phyloP scores from a whole-genome alignment of 2,329 filamentous ascomycete species.

The Calonectria pseudoreteaudii region DNA sequence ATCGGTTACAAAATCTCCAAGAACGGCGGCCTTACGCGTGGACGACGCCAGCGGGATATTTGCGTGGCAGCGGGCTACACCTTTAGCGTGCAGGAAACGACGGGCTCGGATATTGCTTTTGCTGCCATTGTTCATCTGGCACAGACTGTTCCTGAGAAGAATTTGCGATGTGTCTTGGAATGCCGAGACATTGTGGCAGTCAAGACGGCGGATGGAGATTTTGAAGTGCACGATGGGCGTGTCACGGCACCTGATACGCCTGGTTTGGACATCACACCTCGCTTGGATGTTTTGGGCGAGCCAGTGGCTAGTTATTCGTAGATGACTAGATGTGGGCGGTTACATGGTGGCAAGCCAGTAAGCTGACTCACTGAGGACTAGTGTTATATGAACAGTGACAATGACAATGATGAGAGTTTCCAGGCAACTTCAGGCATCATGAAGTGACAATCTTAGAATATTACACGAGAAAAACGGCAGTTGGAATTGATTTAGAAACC shows the following conservation, averaged over 20 bases:
- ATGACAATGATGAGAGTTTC: background rate
- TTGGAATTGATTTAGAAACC: no score
- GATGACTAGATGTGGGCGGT: background rate
- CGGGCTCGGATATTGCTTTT: slow-evolving; percentile 32
- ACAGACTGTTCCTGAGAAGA: slow-evolving; percentile 29
- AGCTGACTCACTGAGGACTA: background rate
- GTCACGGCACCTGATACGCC: slow-evolving; percentile 28
- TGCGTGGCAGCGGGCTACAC: slow-evolving; percentile 32
- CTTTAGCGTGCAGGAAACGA: slow-evolving; percentile 33
- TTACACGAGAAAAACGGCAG: no score
- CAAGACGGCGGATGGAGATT: slow-evolving; percentile 33
- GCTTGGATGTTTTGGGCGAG: slow-evolving; percentile 32
- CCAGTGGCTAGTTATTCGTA: slow-evolving; percentile 31
- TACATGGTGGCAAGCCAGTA: background rate
- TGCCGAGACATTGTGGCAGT: slow-evolving; percentile 28
- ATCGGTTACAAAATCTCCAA: slow-evolving; percentile 37
- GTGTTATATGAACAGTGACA: background rate
- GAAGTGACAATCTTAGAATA: no score
- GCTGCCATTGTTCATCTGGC: slow-evolving; percentile 33
- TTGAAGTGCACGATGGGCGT: slow-evolving; percentile 27
- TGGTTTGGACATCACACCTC: slow-evolving; percentile 26
- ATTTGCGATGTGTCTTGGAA: slow-evolving; percentile 32
- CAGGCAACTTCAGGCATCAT: no score
- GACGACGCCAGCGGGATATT: slow-evolving; percentile 32
- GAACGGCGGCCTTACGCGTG: slow-evolving; percentile 31